A percentile compares a stretch with the other conserved stretches of the same genome.
Conservation (phyloP, 1,284 basidiomycete species). For the Neotropicomus parvogracilis region DNA sequence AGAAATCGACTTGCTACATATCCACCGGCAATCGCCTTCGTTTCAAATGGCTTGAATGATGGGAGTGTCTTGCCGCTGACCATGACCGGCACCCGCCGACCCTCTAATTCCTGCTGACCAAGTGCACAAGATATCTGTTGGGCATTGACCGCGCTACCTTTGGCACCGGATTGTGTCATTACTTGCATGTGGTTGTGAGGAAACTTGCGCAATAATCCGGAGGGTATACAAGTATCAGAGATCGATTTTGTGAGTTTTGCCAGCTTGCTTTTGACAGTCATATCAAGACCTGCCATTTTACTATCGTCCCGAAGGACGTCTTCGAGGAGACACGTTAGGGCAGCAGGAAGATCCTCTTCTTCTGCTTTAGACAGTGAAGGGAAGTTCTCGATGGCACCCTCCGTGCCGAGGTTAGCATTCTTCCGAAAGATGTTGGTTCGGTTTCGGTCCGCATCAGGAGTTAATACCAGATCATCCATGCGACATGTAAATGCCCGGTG, state of each 20-base stretch:
- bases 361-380: constrained; percentile 58
- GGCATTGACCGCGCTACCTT: constrained; percentile 96
- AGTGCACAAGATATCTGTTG: constrained; percentile 96
- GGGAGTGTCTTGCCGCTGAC: constrained; percentile 98
- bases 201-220: constrained; percentile 86
- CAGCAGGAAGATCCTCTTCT: constrained; percentile 48
- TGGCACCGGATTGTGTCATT: constrained; percentile 98
- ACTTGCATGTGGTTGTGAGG: constrained; percentile 99
- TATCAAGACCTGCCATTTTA: constrained; percentile 95
- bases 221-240: constrained; percentile 87
- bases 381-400: constrained; percentile 89
- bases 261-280: constrained; percentile 85
- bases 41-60: constrained; percentile 97
- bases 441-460: constrained; percentile 72
- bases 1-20: constrained; percentile 99
- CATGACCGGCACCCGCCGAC: constrained; percentile 98
- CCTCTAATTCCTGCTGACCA: constrained; percentile 97
- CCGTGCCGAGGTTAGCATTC: constrained; percentile 74
- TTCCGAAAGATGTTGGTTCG: constrained; percentile 70
- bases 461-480: constrained; percentile 96
- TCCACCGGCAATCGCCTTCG: constrained; percentile 95
- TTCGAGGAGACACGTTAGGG: constrained; percentile 68
- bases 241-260: constrained; percentile 88
- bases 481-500: constrained; percentile 97
- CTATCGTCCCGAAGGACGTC: constrained; percentile 96